These are phyloP conservation scores for Colletotrichum lini DNA, from an alignment of 2,329 filamentous ascomycete genomes.

Conservation along the genomic window DNA sequence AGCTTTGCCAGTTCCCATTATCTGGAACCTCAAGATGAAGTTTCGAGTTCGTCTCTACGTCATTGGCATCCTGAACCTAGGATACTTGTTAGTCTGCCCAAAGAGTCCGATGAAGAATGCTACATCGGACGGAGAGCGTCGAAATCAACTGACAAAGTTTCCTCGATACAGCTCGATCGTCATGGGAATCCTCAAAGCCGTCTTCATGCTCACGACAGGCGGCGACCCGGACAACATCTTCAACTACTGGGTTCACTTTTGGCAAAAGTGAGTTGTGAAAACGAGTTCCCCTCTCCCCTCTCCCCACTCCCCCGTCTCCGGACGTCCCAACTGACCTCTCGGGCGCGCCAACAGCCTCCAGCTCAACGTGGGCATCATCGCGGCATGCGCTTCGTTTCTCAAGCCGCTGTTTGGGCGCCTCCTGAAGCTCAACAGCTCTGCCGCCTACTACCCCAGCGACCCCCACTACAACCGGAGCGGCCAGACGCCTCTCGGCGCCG, in stretches of 20 bases:
- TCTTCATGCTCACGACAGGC: constrained; percentile 52
- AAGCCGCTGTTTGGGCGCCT: constrained; percentile 52
- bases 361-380: constrained; percentile 56
- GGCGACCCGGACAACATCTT: constrained; percentile 51
- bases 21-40: constrained; percentile 50
- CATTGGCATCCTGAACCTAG: constrained; percentile 50
- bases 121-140: constrained; percentile 26
- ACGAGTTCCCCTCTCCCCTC: background rate
- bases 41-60: constrained; percentile 47
- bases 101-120: constrained; percentile 1
- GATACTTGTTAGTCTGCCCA: constrained; percentile 50
- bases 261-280: constrained; percentile 49
- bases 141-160: background rate
- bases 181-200: constrained; percentile 57
- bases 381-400: constrained; percentile 56
- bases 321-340: background rate
- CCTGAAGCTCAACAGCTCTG: constrained; percentile 46
- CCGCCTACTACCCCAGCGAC: constrained; percentile 25
- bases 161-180: constrained; percentile 52
- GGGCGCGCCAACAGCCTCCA: constrained; percentile 51
- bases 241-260: constrained; percentile 48
- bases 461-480: constrained; percentile 26
- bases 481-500: constrained; percentile 6
- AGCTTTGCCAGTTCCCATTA: constrained; percentile 49
- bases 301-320: background rate